phyloP scores from a whole-genome alignment of 352 stramenopile species.

The Plasmopara viticola region DNA sequence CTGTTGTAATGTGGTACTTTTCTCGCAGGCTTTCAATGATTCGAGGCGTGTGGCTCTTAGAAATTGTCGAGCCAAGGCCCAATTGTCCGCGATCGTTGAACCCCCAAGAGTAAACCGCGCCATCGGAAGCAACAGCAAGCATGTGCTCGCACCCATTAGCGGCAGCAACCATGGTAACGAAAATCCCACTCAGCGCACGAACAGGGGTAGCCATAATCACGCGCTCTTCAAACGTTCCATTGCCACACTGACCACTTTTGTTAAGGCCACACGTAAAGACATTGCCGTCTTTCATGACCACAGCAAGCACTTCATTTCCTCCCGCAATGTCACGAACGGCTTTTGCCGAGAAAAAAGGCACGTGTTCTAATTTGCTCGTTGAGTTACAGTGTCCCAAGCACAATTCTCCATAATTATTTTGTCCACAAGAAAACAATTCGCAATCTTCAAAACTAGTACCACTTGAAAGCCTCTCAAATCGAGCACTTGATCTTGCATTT shows the following conservation, averaged over 20 bases:
- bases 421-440: conserved; percentile 81
- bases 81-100: conserved; percentile 85
- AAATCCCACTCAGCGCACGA: conserved; percentile 51
- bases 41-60: conserved; percentile 78
- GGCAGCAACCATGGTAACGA: conserved; percentile 66
- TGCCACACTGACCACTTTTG: conserved; percentile 85
- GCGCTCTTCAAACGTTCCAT: conserved; percentile 82
- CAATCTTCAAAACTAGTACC: conserved; percentile 65
- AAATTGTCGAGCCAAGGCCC: conserved; percentile 77
- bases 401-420: conserved; percentile 88
- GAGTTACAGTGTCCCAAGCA: conserved; percentile 84
- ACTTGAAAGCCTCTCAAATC: conserved; percentile 8
- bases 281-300: conserved; percentile 77
- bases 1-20: conserved; percentile 70
- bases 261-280: conserved; percentile 83
- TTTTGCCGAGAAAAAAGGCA: conserved; percentile 80
- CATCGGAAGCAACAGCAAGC: conserved; percentile 71
- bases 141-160: conserved; percentile 86
- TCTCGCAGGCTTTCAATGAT: conserved; percentile 79
- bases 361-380: conserved; percentile 79
- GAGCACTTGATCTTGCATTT: conserved; percentile 7
- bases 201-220: conserved; percentile 73
- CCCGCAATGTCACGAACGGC: conserved; percentile 60
- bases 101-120: conserved; percentile 78
- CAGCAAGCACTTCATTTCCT: conserved; percentile 81